A percentile compares a stretch with the other conserved stretches of the same genome.
These are phyloP conservation scores for Simplicillium sp. DNA, from an alignment of 2,329 filamentous ascomycete genomes.

Conservation along the genomic window DNA sequence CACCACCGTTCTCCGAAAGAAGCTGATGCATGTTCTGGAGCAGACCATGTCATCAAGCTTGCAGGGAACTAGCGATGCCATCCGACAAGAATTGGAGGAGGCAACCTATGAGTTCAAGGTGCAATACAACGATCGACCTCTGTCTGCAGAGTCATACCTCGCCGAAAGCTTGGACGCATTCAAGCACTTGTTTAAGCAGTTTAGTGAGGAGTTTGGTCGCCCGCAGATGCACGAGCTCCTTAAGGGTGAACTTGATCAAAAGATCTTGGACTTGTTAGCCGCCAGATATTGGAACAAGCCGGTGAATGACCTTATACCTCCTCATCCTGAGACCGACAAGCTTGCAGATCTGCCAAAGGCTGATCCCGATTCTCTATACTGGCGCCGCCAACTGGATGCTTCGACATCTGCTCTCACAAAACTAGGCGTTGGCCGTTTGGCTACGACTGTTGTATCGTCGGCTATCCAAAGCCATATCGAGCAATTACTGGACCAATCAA, in stretches of 20 bases:
- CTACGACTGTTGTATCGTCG: conserved; percentile 82
- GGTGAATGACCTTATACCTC: conserved; percentile 66
- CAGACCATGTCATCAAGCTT: conserved; percentile 94
- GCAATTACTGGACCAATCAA: conserved; percentile 65
- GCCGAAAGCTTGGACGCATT: conserved; percentile 92
- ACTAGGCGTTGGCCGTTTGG: conserved; percentile 82
- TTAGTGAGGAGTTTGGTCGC: conserved; percentile 81
- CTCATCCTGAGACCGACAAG: conserved; percentile 58
- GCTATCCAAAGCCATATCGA: conserved; percentile 83
- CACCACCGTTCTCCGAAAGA: conserved; percentile 80
- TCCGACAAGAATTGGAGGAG: conserved; percentile 90
- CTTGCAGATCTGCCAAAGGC: conserved; percentile 75
- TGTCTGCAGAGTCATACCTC: conserved; percentile 93
- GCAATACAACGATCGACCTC: conserved; percentile 92
- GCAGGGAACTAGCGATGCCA: conserved; percentile 81
- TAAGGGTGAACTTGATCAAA: conserved; percentile 88
- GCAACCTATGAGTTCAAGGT: conserved; percentile 99
- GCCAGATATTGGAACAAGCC: conserved; percentile 97
- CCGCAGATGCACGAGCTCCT: conserved; percentile 82
- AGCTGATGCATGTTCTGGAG: conserved; percentile 93
- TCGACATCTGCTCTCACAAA: conserved; percentile 87
- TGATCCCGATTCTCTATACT: conserved; percentile 76
- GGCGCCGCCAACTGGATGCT: conserved; percentile 89
- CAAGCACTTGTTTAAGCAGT: conserved; percentile 95
- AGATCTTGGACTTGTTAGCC: conserved; percentile 85